Evolutionary conservation across 352 stramenopile species (phyloP).

Genomic region (Phytopythium mirpurense): DNA sequence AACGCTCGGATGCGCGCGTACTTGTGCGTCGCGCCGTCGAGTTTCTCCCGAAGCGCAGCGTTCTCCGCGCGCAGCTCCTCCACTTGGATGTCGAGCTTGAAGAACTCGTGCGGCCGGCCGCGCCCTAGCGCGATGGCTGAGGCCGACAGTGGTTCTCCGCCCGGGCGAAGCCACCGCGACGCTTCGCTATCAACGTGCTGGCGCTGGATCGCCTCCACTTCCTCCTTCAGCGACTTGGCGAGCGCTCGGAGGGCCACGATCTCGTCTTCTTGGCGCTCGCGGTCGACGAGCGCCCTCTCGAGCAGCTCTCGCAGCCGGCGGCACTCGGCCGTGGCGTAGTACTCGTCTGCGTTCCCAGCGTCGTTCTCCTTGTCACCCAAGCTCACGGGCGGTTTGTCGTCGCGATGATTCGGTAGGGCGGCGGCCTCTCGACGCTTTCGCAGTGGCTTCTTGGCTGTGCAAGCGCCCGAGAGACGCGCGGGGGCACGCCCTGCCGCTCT

Average conservation of each 20-base stretch:
- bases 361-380: conserved; percentile 4
- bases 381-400: neutral
- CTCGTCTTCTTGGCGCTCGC: conserved; percentile 53
- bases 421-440: neutral
- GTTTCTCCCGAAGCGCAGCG: conserved; percentile 14
- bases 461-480: neutral
- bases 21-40: conserved; percentile 9
- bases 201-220: conserved; percentile 38
- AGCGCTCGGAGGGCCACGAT: conserved; percentile 51
- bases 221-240: conserved; percentile 43
- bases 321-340: conserved; percentile 17
- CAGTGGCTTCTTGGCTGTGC: neutral
- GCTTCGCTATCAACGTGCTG: no score
- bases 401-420: neutral
- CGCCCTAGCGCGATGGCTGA: neutral
- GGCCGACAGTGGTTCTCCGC: neutral
- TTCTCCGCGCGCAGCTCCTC: conserved; percentile 44
- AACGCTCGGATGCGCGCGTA: conserved; percentile 7
- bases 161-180: neutral
- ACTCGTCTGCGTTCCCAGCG: conserved; percentile 7
- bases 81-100: conserved; percentile 40
- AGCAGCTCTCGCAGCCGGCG: conserved; percentile 40
- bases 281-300: conserved; percentile 33
- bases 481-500: neutral
- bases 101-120: conserved; percentile 29